phyloP scores from a whole-genome alignment of 352 stramenopile genomes.

The Globisporangium barbulae region DNA sequence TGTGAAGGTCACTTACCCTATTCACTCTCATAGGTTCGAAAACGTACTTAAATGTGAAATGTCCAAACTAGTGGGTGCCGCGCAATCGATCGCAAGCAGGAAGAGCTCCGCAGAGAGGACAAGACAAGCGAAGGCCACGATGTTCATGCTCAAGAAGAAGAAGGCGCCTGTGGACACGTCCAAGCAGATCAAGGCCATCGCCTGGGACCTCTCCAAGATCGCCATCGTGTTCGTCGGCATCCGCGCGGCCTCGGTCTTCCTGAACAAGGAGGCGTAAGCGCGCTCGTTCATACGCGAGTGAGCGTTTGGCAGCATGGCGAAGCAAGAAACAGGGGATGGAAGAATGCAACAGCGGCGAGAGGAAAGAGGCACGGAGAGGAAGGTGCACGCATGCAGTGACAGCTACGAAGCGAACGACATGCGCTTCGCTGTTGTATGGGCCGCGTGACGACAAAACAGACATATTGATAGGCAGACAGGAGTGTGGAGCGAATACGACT shows the following conservation, averaged over 20 bases:
- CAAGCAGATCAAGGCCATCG: slow-evolving; percentile 76
- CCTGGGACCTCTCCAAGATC: slow-evolving; percentile 76
- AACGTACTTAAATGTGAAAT: slow-evolving; percentile 1
- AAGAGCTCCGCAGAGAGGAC: slow-evolving; percentile 1
- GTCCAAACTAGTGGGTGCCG: slow-evolving; percentile 15
- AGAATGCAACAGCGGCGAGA: not conserved
- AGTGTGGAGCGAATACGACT: too few relatives aligned
- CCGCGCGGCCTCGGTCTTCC: slow-evolving; percentile 63
- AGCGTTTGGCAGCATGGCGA: not conserved
- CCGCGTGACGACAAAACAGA: too few relatives aligned
- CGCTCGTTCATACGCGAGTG: not conserved
- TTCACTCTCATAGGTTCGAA: not conserved
- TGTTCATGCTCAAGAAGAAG: slow-evolving; percentile 90
- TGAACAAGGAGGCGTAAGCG: slow-evolving; percentile 60
- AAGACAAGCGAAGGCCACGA: slow-evolving; percentile 19
- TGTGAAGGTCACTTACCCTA: not conserved
- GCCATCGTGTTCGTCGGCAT: slow-evolving; percentile 70
- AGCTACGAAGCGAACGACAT: too few relatives aligned
- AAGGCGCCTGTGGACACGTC: slow-evolving; percentile 75
- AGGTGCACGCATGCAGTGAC: too few relatives aligned
- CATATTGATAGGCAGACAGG: too few relatives aligned
- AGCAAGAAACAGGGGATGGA: not conserved
- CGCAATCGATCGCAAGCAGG: slow-evolving; percentile 1
- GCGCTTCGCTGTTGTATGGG: too few relatives aligned
- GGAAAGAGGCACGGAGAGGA: too few relatives aligned